Percentiles rank a stretch among this genome's conserved stretches.
Evolutionary conservation across 306 rosid species (phyloP).

Genomic region (Datisca glomerata): DNA sequence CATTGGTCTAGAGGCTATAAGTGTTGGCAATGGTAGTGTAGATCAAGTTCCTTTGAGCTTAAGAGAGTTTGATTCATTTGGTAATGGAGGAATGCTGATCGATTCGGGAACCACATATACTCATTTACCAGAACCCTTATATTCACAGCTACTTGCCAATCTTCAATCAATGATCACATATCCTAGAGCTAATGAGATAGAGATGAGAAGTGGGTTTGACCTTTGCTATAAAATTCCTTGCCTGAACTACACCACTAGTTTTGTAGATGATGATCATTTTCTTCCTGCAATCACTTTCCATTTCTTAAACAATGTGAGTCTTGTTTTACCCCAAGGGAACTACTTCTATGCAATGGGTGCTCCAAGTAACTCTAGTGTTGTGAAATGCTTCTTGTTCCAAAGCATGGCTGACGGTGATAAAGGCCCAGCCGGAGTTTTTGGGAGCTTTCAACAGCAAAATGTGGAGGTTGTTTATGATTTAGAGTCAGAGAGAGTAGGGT

Average conservation of each 20-base stretch:
- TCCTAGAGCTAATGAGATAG: conserved; percentile 32
- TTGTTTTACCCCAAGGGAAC: conserved; percentile 29
- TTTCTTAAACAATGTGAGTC: conserved; percentile 29
- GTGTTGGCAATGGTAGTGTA: conserved; percentile 15
- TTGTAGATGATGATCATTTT: neutral
- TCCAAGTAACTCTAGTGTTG: conserved; percentile 30
- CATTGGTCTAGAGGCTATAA: conserved; percentile 34
- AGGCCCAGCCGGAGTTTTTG: conserved; percentile 46
- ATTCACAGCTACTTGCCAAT: conserved; percentile 30
- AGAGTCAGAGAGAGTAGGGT: conserved; percentile 38
- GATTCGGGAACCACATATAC: conserved; percentile 55
- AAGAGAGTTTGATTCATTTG: conserved; percentile 33
- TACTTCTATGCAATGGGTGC: conserved; percentile 43
- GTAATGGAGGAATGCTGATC: conserved; percentile 42
- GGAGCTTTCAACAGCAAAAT: conserved; percentile 49
- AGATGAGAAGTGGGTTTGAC: conserved; percentile 30
- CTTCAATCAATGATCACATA: conserved; percentile 22
- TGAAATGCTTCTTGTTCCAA: conserved; percentile 37
- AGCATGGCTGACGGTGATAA: conserved; percentile 21
- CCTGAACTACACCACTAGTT: neutral
- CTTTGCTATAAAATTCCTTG: conserved; percentile 35
- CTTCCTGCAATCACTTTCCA: conserved; percentile 35
- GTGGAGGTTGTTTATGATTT: conserved; percentile 44
- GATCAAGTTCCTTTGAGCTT: conserved; percentile 19
- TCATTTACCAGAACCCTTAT: conserved; percentile 38